A percentile compares a stretch with the other conserved stretches of the same genome.
These are phyloP conservation scores for Melocanna baccifera DNA, from an alignment of 176 grass and related monocot species.

Conservation along the genomic window DNA sequence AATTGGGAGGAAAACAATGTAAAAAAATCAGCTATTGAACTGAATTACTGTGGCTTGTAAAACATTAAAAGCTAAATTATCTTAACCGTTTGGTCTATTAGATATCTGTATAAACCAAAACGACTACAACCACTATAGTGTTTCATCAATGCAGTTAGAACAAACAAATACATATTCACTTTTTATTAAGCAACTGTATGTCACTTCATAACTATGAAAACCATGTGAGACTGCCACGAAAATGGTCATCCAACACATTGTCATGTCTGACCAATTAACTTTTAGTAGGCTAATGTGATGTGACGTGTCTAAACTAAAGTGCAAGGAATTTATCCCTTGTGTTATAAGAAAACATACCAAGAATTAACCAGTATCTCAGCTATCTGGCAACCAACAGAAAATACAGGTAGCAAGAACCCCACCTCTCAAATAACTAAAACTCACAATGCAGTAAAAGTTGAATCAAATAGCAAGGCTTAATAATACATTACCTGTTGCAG, in stretches of 20 bases:
- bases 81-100: slow-evolving; percentile 8
- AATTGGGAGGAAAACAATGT: slow-evolving; percentile 3
- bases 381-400: slow-evolving; percentile 5
- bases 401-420: background rate
- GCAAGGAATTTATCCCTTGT: slow-evolving; percentile 8
- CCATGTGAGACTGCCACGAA: background rate
- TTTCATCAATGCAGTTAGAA: background rate
- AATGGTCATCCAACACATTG: background rate
- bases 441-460: slow-evolving; percentile 8
- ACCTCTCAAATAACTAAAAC: slow-evolving; percentile 35
- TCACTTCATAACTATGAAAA: no score
- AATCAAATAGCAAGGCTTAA: slow-evolving; percentile 12
- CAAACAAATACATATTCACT: slow-evolving; percentile 1
- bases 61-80: slow-evolving; percentile 14
- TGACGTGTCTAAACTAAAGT: slow-evolving; percentile 6
- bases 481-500: slow-evolving; percentile 34
- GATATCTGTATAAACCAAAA: slow-evolving; percentile 15
- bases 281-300: slow-evolving; percentile 8
- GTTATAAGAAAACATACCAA: slow-evolving; percentile 23
- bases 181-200: background rate
- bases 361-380: slow-evolving; percentile 13
- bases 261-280: background rate
- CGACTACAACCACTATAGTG: background rate
- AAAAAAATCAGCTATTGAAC: background rate
- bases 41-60: background rate